Base-by-base conservation (phyloP, 2,329 filamentous ascomycete species). In the Ophioceras dolichostomum region DNA sequence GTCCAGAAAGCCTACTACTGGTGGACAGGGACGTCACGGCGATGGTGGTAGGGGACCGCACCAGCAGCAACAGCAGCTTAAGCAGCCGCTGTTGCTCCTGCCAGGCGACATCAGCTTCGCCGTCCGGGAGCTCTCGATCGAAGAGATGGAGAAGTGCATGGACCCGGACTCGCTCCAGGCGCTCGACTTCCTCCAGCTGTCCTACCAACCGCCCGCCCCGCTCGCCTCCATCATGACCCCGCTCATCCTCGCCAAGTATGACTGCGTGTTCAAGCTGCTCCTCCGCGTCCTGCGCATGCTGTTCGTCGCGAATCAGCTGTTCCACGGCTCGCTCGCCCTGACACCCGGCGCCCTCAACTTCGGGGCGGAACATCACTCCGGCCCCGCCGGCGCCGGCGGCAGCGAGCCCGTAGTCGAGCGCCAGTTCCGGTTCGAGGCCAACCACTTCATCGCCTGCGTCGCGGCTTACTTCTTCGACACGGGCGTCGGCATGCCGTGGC, bases 131-230 rank as follows among this genome's bases (percentile, higher is more conserved):
- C 68, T 96, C 43, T 71, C 78, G 0, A 67, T 76, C 7, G 78
- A 80, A 33, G 87, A 95, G 47, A 83, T 94, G 34, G 75, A 86
- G 37, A 77, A 72, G 43, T 89, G 87, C 56, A 79, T 93, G 67
- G 75, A 96, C 48, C 79, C 86, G 0, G 73, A 84, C 51, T 82
- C 80, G 0, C 69, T 96, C 14, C 79, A 89, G 52, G 91, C 91
- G 0, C 67, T 96, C n/a, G 91, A 96, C 57, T 96, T 98, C 50
- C 65, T 98, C 13, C 76, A 85, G 2, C 63, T 98, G 7, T 82
- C 87, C 32, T 96, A 95, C 58, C 83, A 80, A 29, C 70, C 87
- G 0, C 81, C 87, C 0, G 57, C 71, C 1, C 75, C 84, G 1
- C 64, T 96, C 1, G 68, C 78, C 29, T 66, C 77, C 0, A 69